Conservation (phyloP, 441 rosid genomes). For the Pelargonium australe region DNA sequence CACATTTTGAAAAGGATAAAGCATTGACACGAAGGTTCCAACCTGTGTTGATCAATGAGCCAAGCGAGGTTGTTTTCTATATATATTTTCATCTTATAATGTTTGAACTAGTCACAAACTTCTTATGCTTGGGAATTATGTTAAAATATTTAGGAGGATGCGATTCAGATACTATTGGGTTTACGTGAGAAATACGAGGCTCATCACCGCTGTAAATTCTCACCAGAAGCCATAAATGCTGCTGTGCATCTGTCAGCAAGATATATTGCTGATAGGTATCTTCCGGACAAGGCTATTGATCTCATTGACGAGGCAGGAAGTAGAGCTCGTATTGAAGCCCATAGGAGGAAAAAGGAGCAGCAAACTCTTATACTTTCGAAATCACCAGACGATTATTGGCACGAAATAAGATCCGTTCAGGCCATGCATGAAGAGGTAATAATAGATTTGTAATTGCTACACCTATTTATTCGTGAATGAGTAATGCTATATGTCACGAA, state of each 20-base stretch:
- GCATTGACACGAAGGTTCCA: constrained; percentile 74
- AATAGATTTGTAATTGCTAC: background rate
- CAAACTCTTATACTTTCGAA: constrained; percentile 66
- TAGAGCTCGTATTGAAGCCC: constrained; percentile 79
- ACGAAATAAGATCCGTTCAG: constrained; percentile 84
- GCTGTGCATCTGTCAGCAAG: constrained; percentile 66
- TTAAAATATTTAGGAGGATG: constrained; percentile 52
- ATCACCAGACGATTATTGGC: constrained; percentile 91
- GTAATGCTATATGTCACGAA: too few relatives aligned
- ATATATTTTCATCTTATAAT: constrained; percentile 19
- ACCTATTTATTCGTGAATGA: background rate
- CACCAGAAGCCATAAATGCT: constrained; percentile 61
- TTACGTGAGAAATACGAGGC: constrained; percentile 64
- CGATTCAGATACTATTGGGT: constrained; percentile 58
- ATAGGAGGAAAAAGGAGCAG: constrained; percentile 75
- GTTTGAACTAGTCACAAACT: background rate
- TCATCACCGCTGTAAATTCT: constrained; percentile 62
- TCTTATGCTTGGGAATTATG: constrained; percentile 17
- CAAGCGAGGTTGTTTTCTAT: constrained; percentile 46
- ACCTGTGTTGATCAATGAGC: constrained; percentile 66
- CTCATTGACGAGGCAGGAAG: constrained; percentile 87
- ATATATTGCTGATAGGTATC: constrained; percentile 63
- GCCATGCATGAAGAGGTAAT: constrained; percentile 97
- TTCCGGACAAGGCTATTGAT: constrained; percentile 81
- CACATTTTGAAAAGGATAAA: constrained; percentile 71